Conservation (phyloP, 1,139 yeast species). For the Suhomyces bokatorum region DNA sequence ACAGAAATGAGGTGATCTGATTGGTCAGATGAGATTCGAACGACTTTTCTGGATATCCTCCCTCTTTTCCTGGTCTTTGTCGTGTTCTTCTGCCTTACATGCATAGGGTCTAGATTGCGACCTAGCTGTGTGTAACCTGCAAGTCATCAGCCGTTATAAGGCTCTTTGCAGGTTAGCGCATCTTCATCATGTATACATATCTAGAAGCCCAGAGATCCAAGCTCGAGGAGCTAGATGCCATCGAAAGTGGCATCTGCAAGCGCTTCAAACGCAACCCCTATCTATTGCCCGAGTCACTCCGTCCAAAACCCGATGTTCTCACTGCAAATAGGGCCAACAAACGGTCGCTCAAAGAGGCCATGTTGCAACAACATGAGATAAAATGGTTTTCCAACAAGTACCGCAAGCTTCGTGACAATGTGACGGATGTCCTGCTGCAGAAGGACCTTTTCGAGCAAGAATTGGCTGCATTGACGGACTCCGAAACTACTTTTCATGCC, state of each 20-base stretch:
- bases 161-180: conserved; percentile 3
- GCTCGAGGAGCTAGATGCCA: conserved; percentile 39
- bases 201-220: conserved; percentile 39
- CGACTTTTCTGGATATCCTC: too few relatives aligned
- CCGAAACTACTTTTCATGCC: conserved; percentile 29
- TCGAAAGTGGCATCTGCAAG: conserved; percentile 34
- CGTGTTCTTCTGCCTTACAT: too few relatives aligned
- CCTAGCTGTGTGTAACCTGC: neutral
- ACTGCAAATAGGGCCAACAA: conserved; percentile 18
- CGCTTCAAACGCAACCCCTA: conserved; percentile 35
- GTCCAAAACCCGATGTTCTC: conserved; percentile 5
- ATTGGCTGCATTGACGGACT: conserved; percentile 28
- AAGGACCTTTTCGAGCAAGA: conserved; percentile 23
- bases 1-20: too few relatives aligned
- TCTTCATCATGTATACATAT: conserved; percentile 25
- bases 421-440: conserved; percentile 25
- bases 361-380: conserved; percentile 72
- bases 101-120: neutral
- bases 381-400: conserved; percentile 52
- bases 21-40: neutral
- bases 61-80: too few relatives aligned
- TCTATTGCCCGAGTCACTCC: conserved; percentile 13
- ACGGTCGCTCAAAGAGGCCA: conserved; percentile 44
- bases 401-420: conserved; percentile 26
- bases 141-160: neutral